Evolutionary conservation across 305 asterid genomes (phyloP).

Genomic region (Solanum hybrid): DNA sequence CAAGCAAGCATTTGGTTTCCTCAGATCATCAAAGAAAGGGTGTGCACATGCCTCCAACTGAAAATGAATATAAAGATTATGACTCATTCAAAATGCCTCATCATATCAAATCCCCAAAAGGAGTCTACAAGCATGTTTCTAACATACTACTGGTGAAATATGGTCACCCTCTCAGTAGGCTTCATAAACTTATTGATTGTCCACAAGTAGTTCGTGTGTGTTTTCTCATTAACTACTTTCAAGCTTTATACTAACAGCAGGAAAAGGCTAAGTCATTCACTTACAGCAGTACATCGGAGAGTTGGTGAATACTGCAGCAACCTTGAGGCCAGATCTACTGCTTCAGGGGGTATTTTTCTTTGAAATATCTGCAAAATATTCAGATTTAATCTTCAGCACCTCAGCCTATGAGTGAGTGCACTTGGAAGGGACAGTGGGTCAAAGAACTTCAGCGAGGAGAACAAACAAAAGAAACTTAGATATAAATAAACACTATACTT

Average conservation of each 20-base stretch:
- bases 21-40: conserved; percentile 78
- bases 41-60: conserved; percentile 99
- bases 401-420: neutral
- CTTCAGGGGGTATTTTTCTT: conserved; percentile 62
- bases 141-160: neutral
- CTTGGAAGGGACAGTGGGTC: neutral
- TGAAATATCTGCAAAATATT: conserved; percentile 40
- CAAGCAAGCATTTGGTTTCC: conserved; percentile 60
- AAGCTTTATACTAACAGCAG: neutral
- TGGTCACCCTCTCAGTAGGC: neutral
- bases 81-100: neutral
- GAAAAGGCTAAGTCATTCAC: conserved; percentile 10
- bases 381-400: neutral
- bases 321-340: conserved; percentile 66
- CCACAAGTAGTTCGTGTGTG: neutral
- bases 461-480: neutral
- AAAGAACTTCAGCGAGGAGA: neutral
- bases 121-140: neutral
- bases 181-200: neutral
- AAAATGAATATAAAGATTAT: neutral
- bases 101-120: neutral
- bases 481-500: neutral
- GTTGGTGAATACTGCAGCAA: conserved; percentile 66
- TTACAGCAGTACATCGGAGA: conserved; percentile 69
- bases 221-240: neutral